Conservation (phyloP, 2,329 filamentous ascomycete species). For the Sphaerulina vaccinii region DNA sequence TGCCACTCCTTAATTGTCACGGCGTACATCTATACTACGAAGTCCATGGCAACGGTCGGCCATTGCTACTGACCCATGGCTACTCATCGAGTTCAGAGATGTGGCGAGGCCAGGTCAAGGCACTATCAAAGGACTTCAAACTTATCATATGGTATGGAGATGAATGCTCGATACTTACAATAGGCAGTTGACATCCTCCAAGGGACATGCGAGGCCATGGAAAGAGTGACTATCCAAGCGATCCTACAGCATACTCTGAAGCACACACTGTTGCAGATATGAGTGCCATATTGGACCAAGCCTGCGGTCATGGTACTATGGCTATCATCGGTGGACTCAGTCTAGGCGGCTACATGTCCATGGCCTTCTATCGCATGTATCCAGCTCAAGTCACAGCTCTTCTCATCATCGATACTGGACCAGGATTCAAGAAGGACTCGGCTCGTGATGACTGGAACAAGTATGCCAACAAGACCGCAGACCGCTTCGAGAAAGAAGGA, state of each 20-base stretch:
- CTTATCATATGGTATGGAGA: slow-evolving; percentile 27
- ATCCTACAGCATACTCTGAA: slow-evolving; percentile 28
- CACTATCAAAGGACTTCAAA: slow-evolving; percentile 25
- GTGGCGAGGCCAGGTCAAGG: slow-evolving; percentile 30
- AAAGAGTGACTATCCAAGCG: slow-evolving; percentile 25
- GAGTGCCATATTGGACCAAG: slow-evolving; percentile 27
- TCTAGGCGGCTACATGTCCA: slow-evolving; percentile 33
- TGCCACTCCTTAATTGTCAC: slow-evolving; percentile 22
- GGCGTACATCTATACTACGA: slow-evolving; percentile 30
- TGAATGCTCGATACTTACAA: slow-evolving; percentile 21
- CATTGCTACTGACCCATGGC: slow-evolving; percentile 31
- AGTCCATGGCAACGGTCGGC: slow-evolving; percentile 23
- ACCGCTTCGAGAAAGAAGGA: slow-evolving; percentile 26
- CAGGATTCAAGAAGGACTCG: slow-evolving; percentile 29
- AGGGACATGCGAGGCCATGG: slow-evolving; percentile 34
- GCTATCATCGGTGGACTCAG: slow-evolving; percentile 32
- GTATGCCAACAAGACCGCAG: slow-evolving; percentile 25
- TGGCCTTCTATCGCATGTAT: slow-evolving; percentile 30
- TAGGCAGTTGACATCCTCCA: no score
- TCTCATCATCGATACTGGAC: slow-evolving; percentile 34
- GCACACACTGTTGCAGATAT: slow-evolving; percentile 32
- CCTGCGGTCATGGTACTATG: slow-evolving; percentile 19
- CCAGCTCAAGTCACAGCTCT: slow-evolving; percentile 26
- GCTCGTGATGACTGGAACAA: slow-evolving; percentile 31
- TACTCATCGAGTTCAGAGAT: slow-evolving; percentile 33